Evolutionary conservation across 768 basidiomycete genomes (phyloP), one percentile per base, ranked within the genome.

Genomic region (Podaxis rugospora): DNA sequence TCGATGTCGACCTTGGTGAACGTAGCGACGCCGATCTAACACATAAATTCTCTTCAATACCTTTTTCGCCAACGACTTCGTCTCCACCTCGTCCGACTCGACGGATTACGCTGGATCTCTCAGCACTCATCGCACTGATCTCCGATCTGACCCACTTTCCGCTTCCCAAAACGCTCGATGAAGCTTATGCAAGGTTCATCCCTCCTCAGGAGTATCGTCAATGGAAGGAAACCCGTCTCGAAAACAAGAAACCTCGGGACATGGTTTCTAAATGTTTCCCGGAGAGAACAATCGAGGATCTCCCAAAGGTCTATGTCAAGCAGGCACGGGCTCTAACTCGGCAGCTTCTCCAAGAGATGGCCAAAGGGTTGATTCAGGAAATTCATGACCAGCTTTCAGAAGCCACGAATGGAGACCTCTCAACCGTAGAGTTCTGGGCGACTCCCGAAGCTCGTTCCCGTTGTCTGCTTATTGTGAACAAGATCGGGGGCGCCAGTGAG

Each of bases 21-120:
- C 78, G 80, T 2, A 63, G 67, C 14, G 67, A 70, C 25, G 57
- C 51, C 18, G 70, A 70, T 16, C 58, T 76, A 16, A 64, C 69
- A 18, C 14, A 51, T 52, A 11, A 32, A 51, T 49, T 21, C 13
- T 25, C 36, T 54, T 36, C 28, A 10, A 25, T 27, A 23, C 49
- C 52, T 28, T 9, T 65, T 28, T 51, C 61, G 62, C 25, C 63
- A n/a, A 23, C 68, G 14, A 39, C 57, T 42, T 35, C 65, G 1
- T 35, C 57, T 18, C 53, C 68, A 2, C 25, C 67, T 14, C 63
- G 68, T 9, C 89, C 88, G 0, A 90, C 89, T 0, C 66, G 66
- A 5, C 74, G 79, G 51, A 78, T 96, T 71, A 91, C 93, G 64
- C 80, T 95, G 36, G 94, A 96, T 68, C 78, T 96, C 10, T 94